Evolutionary conservation across 2,329 filamentous ascomycete genomes (phyloP), one percentile per base, ranked within the genome.

Genomic region (Colletotrichum nymphaeae): DNA sequence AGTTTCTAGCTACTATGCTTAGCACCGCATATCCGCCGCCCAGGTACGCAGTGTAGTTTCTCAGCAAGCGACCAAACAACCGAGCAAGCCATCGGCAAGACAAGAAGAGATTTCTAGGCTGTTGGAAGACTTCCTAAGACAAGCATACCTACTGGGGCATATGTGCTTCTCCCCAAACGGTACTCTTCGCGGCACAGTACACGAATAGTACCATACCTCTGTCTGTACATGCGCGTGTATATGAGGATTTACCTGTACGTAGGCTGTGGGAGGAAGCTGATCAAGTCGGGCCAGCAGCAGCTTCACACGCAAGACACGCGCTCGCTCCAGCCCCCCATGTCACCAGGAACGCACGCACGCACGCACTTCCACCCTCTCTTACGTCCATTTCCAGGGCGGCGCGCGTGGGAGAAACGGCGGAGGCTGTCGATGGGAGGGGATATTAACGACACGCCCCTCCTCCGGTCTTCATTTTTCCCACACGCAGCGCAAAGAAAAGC

Each of bases 321-420:
- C 37, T 55, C n/a, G 22, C 37, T 55, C 60, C 42, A 52, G 24
- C 55, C 55, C 55, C 55, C 37, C 60, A 24, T 19, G 30, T 30
- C 30, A 9, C 30, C 64, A 72, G 69, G 65, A 72, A 72, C 65
- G 59, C 52, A 72, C 65, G 42, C 57, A 60, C 62, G 59, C 52
- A 72, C 65, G 42, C 57, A 60, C 62, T 46, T 59, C 8, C 28
- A 53, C 4, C 28, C 52, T 59, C 24, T 9, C 9, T 6, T 9
- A 32, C 22, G 35, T 52, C 56, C 22, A 35, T 59, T 57, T 72
- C 65, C 69, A 56, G 57, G 65, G 53, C 69, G 64, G 65, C 69
- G 69, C 52, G 52, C 58, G 59, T 69, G 70, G 67, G 32, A 69
- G 66, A 69, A 69, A 73, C 59, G 70, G 70, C 60, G 59, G 56